A percentile compares a stretch with the other conserved stretches of the same genome.
These are phyloP conservation scores for Didymella pomorum DNA, from an alignment of 2,329 filamentous ascomycete species.

Conservation along the genomic window DNA sequence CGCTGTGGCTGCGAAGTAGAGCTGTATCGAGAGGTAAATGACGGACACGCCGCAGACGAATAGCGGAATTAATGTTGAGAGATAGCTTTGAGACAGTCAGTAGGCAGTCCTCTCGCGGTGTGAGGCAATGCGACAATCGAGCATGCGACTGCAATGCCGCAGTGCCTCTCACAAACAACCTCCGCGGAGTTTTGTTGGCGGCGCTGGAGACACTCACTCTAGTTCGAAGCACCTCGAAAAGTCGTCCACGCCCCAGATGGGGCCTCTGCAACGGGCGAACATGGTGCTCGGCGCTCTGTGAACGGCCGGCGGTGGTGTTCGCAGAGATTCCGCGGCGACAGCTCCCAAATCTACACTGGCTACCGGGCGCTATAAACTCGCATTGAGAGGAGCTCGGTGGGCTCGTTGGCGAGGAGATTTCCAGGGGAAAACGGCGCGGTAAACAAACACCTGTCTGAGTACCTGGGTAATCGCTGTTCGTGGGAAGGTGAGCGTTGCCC, in stretches of 20 bases:
- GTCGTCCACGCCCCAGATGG: constrained; percentile 68
- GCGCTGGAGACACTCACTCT: constrained; percentile 65
- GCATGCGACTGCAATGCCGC: neutral
- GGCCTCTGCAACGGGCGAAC: constrained; percentile 65
- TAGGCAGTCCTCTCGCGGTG: neutral
- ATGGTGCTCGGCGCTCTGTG: constrained; percentile 47
- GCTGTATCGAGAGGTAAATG: constrained; percentile 68
- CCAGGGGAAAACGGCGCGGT: constrained; percentile 7
- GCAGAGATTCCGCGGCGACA: constrained; percentile 23
- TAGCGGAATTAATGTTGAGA: constrained; percentile 81
- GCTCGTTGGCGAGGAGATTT: constrained; percentile 13
- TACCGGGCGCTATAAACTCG: constrained; percentile 26
- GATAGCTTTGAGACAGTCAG: constrained; percentile 65
- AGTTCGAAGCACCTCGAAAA: constrained; percentile 68
- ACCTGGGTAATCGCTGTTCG: constrained; percentile 22
- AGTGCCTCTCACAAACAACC: neutral
- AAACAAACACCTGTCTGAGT: constrained; percentile 20
- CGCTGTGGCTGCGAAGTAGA: constrained; percentile 62
- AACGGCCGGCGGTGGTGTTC: constrained; percentile 24
- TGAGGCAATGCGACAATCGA: constrained; percentile 7
- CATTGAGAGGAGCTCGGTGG: constrained; percentile 23
- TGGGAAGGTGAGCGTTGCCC: constrained; percentile 12
- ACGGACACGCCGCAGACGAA: constrained; percentile 74
- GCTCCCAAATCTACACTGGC: constrained; percentile 30
- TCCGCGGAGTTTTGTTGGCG: neutral